These are phyloP conservation scores for Gracilaria gracilis DNA, from an alignment of 23 red algal genomes.

Conservation along the genomic window DNA sequence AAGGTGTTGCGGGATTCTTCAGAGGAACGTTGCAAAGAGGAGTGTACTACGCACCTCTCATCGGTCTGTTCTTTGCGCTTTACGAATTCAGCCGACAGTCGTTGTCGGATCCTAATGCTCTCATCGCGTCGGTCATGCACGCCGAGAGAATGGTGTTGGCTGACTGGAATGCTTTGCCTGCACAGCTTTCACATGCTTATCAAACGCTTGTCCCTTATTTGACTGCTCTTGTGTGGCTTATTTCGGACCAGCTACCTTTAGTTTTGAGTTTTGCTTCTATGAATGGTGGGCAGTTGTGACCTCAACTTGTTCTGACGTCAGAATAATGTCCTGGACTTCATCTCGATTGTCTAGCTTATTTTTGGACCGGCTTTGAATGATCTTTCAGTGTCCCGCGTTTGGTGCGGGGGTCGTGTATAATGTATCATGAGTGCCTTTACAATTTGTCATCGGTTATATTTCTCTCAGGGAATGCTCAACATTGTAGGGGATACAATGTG, in stretches of 20 bases:
- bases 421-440: background rate
- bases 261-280: constrained; percentile 39
- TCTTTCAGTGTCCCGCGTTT: background rate
- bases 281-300: constrained; percentile 8
- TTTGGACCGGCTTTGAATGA: background rate
- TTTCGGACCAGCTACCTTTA: constrained; percentile 52
- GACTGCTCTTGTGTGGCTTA: constrained; percentile 17
- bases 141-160: constrained; percentile 4
- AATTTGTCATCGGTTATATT: background rate
- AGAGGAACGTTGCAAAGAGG: constrained; percentile 75
- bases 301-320: background rate
- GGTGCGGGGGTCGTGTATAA: too few relatives aligned
- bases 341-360: background rate
- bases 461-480: too few relatives aligned
- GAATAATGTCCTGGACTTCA: background rate
- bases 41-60: constrained; percentile 82
- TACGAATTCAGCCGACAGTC: constrained; percentile 73
- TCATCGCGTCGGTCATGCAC: constrained; percentile 7
- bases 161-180: constrained; percentile 36
- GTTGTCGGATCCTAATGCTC: constrained; percentile 53
- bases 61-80: constrained; percentile 83
- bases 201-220: constrained; percentile 18
- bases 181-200: constrained; percentile 34
- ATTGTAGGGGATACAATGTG: background rate
- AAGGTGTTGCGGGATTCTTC: constrained; percentile 64